A percentile compares a stretch with the other conserved stretches of the same genome.
Conservation (phyloP, 495 filamentous ascomycete species). For the Aspergillus leporis region DNA sequence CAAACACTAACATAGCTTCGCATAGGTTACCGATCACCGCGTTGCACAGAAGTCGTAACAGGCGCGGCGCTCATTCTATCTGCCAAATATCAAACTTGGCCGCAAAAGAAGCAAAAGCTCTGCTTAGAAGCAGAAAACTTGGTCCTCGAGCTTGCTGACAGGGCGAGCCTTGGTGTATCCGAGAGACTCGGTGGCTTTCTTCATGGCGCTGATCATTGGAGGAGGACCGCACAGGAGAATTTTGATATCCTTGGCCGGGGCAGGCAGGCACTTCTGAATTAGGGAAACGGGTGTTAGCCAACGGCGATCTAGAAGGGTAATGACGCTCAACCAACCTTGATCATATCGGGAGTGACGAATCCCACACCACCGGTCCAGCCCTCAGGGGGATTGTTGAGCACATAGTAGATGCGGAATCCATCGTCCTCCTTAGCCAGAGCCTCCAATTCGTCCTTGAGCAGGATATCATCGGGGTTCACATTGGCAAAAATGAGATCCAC, state of each 20-base stretch:
- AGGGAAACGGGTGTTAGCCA: slow-evolving; percentile 18
- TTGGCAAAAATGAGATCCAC: slow-evolving; percentile 96
- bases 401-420: slow-evolving; percentile 84
- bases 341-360: slow-evolving; percentile 94
- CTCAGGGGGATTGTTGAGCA: slow-evolving; percentile 93
- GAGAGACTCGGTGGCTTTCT: slow-evolving; percentile 87
- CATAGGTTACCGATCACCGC: background rate
- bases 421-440: slow-evolving; percentile 71
- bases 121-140: slow-evolving; percentile 93
- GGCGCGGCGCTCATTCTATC: background rate
- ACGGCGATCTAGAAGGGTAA: background rate
- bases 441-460: slow-evolving; percentile 89
- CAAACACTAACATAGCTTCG: background rate
- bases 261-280: slow-evolving; percentile 71
- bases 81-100: background rate
- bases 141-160: slow-evolving; percentile 95
- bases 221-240: slow-evolving; percentile 95
- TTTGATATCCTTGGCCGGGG: slow-evolving; percentile 86
- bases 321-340: slow-evolving; percentile 65
- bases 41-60: background rate
- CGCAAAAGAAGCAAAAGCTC: background rate
- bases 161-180: slow-evolving; percentile 89
- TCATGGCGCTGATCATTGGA: slow-evolving; percentile 95
- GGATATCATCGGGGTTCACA: slow-evolving; percentile 87
- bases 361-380: slow-evolving; percentile 88